These are phyloP conservation scores for Sapria himalayana DNA, from an alignment of 345 rosid species.

Conservation along the genomic window DNA sequence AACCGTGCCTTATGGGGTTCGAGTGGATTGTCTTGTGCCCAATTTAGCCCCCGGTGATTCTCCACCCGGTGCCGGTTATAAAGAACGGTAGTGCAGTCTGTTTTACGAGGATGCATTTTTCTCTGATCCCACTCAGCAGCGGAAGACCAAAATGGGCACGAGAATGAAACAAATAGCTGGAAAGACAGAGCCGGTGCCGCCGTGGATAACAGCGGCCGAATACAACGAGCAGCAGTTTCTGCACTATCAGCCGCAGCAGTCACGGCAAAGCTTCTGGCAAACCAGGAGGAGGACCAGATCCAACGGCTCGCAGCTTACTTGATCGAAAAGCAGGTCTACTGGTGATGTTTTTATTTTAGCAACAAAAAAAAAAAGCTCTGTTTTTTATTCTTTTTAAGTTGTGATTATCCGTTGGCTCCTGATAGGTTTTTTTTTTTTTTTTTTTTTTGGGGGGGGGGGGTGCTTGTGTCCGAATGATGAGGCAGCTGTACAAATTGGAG, in stretches of 20 bases:
- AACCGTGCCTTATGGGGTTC: no score
- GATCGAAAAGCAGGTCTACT: constrained; percentile 50
- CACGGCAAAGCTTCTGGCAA: constrained; percentile 70
- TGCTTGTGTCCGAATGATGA: no score
- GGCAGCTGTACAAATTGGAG: constrained; percentile 84
- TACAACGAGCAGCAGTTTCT: constrained; percentile 61
- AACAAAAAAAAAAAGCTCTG: no score
- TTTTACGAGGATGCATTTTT: no score
- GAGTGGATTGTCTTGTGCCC: no score
- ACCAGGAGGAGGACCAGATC: constrained; percentile 75
- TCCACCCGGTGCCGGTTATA: no score
- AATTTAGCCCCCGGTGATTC: no score
- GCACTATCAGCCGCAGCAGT: constrained; percentile 91
- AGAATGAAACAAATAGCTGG: constrained; percentile 15
- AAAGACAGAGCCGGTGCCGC: no score
- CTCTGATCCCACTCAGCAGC: constrained; percentile 10
- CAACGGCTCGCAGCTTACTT: constrained; percentile 43
- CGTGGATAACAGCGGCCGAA: constrained; percentile 26
- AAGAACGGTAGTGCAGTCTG: no score
- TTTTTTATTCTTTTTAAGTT: not conserved
- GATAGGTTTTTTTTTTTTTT: constrained; percentile 5
- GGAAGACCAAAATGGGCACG: constrained; percentile 16
- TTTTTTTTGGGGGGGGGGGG: no score
- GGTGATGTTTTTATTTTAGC: not conserved
- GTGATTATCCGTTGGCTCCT: constrained; percentile 1